These are phyloP conservation scores for Leccinum boreale DNA, from an alignment of 768 basidiomycete species.

Conservation along the genomic window DNA sequence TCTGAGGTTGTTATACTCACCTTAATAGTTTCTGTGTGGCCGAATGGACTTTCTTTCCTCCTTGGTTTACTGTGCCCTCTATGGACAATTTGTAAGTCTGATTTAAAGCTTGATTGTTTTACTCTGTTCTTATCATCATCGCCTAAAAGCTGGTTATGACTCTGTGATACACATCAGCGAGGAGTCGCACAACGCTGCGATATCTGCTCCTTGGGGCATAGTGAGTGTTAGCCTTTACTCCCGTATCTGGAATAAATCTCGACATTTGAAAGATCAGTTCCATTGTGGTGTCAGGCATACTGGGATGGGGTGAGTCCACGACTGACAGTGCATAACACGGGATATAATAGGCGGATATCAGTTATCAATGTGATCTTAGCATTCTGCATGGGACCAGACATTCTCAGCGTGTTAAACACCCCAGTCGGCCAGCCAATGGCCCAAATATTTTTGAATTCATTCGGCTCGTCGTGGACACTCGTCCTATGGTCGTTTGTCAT, in stretches of 20 bases:
- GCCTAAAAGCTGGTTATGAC: constrained; percentile 33
- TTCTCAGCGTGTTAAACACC: constrained; percentile 35
- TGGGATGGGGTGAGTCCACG: constrained; percentile 39
- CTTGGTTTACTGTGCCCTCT: constrained; percentile 45
- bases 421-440: constrained; percentile 37
- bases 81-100: constrained; percentile 39
- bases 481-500: constrained; percentile 53
- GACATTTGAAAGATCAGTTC: constrained; percentile 25
- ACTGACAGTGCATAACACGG: not conserved
- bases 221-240: constrained; percentile 23
- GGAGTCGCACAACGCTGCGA: constrained; percentile 51
- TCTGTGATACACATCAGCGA: constrained; percentile 50
- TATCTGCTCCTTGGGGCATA: constrained; percentile 55
- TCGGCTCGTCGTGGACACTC: constrained; percentile 41
- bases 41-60: constrained; percentile 43
- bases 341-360: constrained; percentile 20
- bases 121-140: not conserved
- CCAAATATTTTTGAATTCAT: constrained; percentile 36
- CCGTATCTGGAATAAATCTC: not conserved
- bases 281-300: constrained; percentile 41
- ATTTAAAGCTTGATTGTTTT: constrained; percentile 37
- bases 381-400: constrained; percentile 54
- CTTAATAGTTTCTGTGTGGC: constrained; percentile 37
- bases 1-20: not conserved
- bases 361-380: constrained; percentile 51